A percentile compares a stretch with the other conserved stretches of the same genome.
phyloP scores from a whole-genome alignment of 75 land plant species.

The Chamaecyparis obtusa region DNA sequence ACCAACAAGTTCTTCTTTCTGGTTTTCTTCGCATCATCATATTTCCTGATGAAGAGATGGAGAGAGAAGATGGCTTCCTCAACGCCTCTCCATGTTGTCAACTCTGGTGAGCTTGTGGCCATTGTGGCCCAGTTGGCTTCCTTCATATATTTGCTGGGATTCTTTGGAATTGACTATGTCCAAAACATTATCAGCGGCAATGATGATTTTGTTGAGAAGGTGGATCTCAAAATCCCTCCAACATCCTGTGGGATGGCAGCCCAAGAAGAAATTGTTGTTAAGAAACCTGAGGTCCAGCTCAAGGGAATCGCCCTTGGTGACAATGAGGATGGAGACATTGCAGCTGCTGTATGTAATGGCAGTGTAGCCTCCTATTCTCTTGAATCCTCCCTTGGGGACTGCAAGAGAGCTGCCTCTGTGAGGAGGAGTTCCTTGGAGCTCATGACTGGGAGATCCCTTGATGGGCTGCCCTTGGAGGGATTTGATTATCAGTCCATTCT shows the following conservation, averaged over 20 bases:
- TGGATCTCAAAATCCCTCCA: too few species aligned
- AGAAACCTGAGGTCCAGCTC: too few species aligned
- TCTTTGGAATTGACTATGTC: conserved; percentile 81
- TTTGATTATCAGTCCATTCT: too few species aligned
- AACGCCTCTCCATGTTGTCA: conserved; percentile 50
- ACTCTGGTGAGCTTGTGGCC: conserved; percentile 55
- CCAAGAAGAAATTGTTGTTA: too few species aligned
- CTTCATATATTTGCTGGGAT: neutral
- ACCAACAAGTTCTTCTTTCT: conserved; percentile 69
- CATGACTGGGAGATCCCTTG: conserved; percentile 17
- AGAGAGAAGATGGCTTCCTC: conserved; percentile 75
- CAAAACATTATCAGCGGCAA: conserved; percentile 33
- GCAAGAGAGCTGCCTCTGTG: conserved; percentile 53
- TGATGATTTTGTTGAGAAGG: neutral
- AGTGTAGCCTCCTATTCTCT: too few species aligned
- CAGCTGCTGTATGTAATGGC: too few species aligned
- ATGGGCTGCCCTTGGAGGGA: too few species aligned
- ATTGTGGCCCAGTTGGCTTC: conserved; percentile 63
- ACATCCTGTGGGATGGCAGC: conserved; percentile 20
- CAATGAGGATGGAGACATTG: too few species aligned
- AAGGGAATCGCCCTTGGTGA: too few species aligned
- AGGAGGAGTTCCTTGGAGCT: conserved; percentile 50
- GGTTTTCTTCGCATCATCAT: conserved; percentile 51
- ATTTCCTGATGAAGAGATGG: conserved; percentile 73
- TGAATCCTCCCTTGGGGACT: conserved; percentile 54